Conservation (phyloP, 805 yeast species). For the Torulaspora franciscae region DNA sequence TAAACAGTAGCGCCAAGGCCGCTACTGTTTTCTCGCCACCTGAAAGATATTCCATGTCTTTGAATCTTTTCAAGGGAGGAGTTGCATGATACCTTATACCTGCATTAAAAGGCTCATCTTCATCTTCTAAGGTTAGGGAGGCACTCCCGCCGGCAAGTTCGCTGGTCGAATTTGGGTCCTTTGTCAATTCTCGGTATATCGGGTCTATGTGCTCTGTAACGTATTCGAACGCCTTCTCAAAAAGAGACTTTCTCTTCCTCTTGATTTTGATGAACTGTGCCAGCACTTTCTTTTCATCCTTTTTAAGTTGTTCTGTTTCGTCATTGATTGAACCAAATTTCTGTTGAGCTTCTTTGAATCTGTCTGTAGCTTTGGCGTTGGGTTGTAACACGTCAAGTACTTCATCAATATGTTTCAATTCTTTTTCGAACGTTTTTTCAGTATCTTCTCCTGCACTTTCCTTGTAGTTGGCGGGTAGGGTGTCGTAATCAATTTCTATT, state of each 20-base stretch:
- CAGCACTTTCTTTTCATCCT: slow-evolving; percentile 50
- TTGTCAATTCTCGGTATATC: slow-evolving; percentile 83
- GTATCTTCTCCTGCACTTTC: slow-evolving; percentile 34
- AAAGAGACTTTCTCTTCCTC: slow-evolving; percentile 52
- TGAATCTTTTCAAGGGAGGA: slow-evolving; percentile 92
- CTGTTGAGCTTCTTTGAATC: slow-evolving; percentile 62
- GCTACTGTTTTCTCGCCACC: slow-evolving; percentile 98
- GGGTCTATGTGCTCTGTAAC: slow-evolving; percentile 66
- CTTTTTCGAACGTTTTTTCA: slow-evolving; percentile 36
- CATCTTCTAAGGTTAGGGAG: slow-evolving; percentile 76
- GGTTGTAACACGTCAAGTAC: slow-evolving; percentile 52
- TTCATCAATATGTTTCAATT: slow-evolving; percentile 37
- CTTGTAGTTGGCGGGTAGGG: slow-evolving; percentile 42
- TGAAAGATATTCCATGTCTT: slow-evolving; percentile 86
- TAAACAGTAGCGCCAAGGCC: slow-evolving; percentile 85
- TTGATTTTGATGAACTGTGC: slow-evolving; percentile 57
- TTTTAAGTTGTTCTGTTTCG: slow-evolving; percentile 60
- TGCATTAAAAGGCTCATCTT: slow-evolving; percentile 77
- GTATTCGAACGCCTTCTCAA: slow-evolving; percentile 71
- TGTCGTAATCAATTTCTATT: slow-evolving; percentile 52
- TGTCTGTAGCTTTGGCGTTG: slow-evolving; percentile 73
- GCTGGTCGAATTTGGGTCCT: slow-evolving; percentile 44
- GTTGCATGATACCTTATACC: slow-evolving; percentile 90
- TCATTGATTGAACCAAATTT: slow-evolving; percentile 56
- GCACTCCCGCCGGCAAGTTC: slow-evolving; percentile 93